These are phyloP conservation scores for Blastomyces parvus DNA, from an alignment of 2,329 filamentous ascomycete species.

Conservation along the genomic window DNA sequence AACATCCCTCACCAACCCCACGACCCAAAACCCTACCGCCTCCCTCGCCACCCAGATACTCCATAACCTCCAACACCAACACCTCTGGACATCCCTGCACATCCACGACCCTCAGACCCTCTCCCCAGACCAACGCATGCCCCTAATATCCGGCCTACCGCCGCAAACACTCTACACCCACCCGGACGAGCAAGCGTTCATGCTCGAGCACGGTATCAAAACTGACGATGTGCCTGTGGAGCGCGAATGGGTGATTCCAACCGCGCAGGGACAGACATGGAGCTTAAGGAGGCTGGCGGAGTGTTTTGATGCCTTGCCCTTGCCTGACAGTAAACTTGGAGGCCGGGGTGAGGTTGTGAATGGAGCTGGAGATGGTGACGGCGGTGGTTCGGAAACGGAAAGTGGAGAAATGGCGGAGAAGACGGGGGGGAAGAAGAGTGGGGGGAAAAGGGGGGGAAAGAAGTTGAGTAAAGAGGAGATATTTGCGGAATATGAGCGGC, in stretches of 20 bases:
- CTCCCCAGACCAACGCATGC: conserved; percentile 30
- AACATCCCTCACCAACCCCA: conserved; percentile 26
- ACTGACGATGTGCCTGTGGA: conserved; percentile 41
- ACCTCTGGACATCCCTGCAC: conserved; percentile 50
- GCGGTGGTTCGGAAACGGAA: conserved; percentile 6
- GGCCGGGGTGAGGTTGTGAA: neutral
- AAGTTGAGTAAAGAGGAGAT: conserved; percentile 20
- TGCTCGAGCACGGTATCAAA: conserved; percentile 44
- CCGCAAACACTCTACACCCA: conserved; percentile 53
- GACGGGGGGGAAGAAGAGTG: conserved; percentile 16
- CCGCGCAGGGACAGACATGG: conserved; percentile 51
- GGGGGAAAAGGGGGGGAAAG: conserved; percentile 19
- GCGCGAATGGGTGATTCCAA: conserved; percentile 52
- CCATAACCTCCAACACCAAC: conserved; percentile 56
- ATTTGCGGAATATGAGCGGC: conserved; percentile 26
- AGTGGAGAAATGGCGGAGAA: conserved; percentile 9
- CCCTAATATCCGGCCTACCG: conserved; percentile 52
- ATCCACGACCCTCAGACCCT: conserved; percentile 36
- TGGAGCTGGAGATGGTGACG: conserved; percentile 2
- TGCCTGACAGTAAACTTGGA: conserved; percentile 18
- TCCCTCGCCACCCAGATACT: conserved; percentile 49
- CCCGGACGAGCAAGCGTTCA: conserved; percentile 54
- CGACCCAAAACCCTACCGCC: conserved; percentile 22
- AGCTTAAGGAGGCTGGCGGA: conserved; percentile 46
- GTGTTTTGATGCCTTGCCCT: conserved; percentile 45